These are phyloP conservation scores for Isatis lusitanica DNA, from an alignment of 441 rosid species.

Conservation along the genomic window DNA sequence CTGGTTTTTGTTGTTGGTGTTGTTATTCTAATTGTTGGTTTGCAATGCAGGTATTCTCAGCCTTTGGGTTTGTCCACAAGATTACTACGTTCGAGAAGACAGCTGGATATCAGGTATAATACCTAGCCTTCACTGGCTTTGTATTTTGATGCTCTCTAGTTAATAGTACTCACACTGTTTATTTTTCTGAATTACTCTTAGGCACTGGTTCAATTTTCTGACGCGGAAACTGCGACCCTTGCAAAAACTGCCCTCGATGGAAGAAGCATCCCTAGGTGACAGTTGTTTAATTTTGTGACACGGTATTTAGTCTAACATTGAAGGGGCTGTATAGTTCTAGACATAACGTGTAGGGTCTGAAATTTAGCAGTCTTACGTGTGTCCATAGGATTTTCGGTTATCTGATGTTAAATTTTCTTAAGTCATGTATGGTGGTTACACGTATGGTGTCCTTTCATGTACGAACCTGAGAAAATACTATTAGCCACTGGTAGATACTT, in stretches of 20 bases:
- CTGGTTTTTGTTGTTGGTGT: not conserved
- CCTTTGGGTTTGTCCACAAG: conserved; percentile 97
- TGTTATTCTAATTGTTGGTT: conserved; percentile 33
- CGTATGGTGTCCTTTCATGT: not conserved
- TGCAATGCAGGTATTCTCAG: conserved; percentile 90
- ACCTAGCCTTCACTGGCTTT: not conserved
- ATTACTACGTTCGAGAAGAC: conserved; percentile 98
- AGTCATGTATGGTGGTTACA: conserved; percentile 1
- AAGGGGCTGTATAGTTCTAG: conserved; percentile 40
- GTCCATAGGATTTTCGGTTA: conserved; percentile 11
- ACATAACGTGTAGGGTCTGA: conserved; percentile 20
- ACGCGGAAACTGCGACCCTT: conserved; percentile 85
- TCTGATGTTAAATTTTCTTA: not conserved
- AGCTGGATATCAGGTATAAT: conserved; percentile 86
- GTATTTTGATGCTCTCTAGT: conserved; percentile 9
- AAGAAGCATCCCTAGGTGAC: conserved; percentile 99
- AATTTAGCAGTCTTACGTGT: conserved; percentile 8
- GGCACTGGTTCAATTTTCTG: conserved; percentile 99
- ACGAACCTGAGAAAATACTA: not conserved
- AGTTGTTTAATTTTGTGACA: conserved; percentile 62
- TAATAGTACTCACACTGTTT: conserved; percentile 20
- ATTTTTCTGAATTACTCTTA: conserved; percentile 34
- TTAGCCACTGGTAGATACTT: not conserved
- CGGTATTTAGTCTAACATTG: conserved; percentile 59
- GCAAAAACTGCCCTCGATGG: conserved; percentile 91